Evolutionary conservation across 192 early-diverging fungal genomes (phyloP), one percentile per base, ranked within the genome.

Genomic region (Thoreauomyces humboldtii): DNA sequence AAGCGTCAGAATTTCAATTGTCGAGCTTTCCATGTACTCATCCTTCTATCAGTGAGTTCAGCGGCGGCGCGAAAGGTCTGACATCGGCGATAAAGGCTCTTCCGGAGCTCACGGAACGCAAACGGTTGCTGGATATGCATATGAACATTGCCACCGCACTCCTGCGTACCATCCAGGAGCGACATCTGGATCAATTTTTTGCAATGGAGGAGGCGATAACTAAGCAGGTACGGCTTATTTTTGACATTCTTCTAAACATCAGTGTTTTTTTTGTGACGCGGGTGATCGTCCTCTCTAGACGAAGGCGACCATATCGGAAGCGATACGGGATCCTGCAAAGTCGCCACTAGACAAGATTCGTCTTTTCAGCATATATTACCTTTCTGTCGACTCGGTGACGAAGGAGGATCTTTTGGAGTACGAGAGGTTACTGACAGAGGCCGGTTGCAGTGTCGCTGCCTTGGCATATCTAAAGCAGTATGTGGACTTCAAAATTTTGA

Each of bases 121-220:
- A 99, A 74, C 80, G 88, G 11, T 87, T 89, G 14, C 76, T 99
- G 25, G 97, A 99, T 70, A 96, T 95, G 91, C 97, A 99, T 69
- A 99, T 96, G 92, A 94, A 93, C 69, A 91, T 98, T 52, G 95
- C 96, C 2, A 98, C 95, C 1, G 76, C 82, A 21, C 70, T 99
- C 63, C 79, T 99, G 15, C 86, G 90, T 24, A 77, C 78, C 22
- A 98, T 99, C 75, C 91, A 94, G 72, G 89, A 94, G 22, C 80
- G 97, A 43, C 90, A 98, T 63, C 71, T 99, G 46, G 96, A 99
- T 65, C 87, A 86, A 0, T 91, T 96, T 56, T 96, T 98, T 70
- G 89, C 95, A 54, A 79, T 93, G 74, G 96, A 98, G 72, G 96
- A 99, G 70, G 78, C 85, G 14, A 85, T 99, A 38, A 80, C 79